These are phyloP conservation scores for Backusella circina DNA, from an alignment of 192 early-diverging fungal genomes.

Conservation along the genomic window DNA sequence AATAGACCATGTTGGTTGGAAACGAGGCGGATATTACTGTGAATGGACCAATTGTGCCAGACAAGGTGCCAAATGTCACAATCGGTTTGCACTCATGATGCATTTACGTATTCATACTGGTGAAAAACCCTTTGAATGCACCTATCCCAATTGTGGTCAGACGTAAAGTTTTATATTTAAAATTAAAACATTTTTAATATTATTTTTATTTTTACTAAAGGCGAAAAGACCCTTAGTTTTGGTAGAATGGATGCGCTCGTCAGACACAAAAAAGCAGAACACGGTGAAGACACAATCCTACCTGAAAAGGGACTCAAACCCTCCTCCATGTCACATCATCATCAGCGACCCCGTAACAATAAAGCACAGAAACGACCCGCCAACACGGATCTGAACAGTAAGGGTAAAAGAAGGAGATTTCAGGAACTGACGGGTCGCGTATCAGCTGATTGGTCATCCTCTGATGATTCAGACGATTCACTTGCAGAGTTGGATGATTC, in stretches of 20 bases:
- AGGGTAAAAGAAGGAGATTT: background rate
- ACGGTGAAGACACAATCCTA: slow-evolving; percentile 15
- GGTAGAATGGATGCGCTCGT: slow-evolving; percentile 34
- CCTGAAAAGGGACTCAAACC: background rate
- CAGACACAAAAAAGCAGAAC: slow-evolving; percentile 33
- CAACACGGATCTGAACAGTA: background rate
- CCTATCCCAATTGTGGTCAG: slow-evolving; percentile 18
- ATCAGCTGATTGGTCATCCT: background rate
- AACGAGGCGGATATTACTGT: slow-evolving; percentile 49
- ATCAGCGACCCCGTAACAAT: background rate
- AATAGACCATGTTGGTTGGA: slow-evolving; percentile 54
- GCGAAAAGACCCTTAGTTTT: slow-evolving; percentile 13
- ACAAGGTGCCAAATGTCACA: slow-evolving; percentile 45
- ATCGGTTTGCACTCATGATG: slow-evolving; percentile 55
- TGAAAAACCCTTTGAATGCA: slow-evolving; percentile 56
- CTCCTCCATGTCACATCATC: background rate
- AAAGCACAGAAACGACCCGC: slow-evolving; percentile 4
- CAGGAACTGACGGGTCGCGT: background rate
- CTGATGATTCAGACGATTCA: background rate
- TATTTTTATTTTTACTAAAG: background rate
- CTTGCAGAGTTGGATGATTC: background rate
- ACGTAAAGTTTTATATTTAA: slow-evolving; percentile 20
- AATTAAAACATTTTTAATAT: background rate
- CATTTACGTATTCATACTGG: slow-evolving; percentile 59
- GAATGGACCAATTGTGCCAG: slow-evolving; percentile 54